A percentile compares a stretch with the other conserved stretches of the same genome.
Evolutionary conservation across 148 eudicot genomes (phyloP).

Genomic region (Rhododendron williamsianum): DNA sequence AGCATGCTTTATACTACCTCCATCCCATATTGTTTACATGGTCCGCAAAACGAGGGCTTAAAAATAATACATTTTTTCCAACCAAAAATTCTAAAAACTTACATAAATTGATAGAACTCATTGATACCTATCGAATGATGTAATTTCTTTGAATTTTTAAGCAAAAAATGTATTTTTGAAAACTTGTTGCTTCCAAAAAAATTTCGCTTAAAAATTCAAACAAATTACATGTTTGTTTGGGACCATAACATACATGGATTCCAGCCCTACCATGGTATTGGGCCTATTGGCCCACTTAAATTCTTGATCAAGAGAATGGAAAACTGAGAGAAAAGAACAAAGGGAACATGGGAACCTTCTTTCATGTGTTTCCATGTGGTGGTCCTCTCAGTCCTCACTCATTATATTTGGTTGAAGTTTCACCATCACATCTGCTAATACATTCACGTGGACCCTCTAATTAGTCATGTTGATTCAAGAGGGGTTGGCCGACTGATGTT

Average conservation of each 20-base stretch:
- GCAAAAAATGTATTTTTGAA: no score
- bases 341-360: not conserved
- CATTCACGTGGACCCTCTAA: not conserved
- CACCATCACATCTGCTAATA: not conserved
- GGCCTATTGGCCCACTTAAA: not conserved
- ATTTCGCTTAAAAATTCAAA: no score
- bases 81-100: no score
- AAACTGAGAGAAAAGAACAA: not conserved
- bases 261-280: not conserved
- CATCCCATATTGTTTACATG: no score
- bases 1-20: not conserved
- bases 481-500: not conserved
- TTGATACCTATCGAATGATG: no score
- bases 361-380: not conserved
- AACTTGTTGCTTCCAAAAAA: no score
- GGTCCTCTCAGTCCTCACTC: not conserved
- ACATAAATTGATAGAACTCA: no score
- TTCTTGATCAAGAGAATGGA: not conserved
- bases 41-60: no score
- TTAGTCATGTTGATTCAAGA: not conserved
- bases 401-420: not conserved
- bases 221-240: no score
- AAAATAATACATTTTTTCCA: no score
- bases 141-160: no score
- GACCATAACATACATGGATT: not conserved